Evolutionary conservation across 2,329 filamentous ascomycete genomes (phyloP), one percentile per base, ranked within the genome.

Genomic region (Monilinia polystroma): DNA sequence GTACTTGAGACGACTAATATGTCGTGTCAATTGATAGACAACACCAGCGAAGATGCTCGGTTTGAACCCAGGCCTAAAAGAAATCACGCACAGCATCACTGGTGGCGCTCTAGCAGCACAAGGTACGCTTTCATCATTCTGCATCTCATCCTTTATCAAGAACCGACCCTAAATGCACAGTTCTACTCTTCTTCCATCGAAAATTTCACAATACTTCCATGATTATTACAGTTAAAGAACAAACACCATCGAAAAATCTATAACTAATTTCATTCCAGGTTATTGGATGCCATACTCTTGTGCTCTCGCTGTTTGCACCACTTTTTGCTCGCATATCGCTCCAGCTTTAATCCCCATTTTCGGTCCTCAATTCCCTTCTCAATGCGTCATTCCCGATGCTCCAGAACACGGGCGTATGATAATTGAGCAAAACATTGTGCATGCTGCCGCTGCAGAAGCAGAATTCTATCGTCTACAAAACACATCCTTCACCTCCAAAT

Each of bases 251-350:
- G 26, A 14, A 38, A 35, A 26, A 11, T 12, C 7, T 8, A 20
- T 51, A n/a, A 38, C 58, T 62, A 23, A 62, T 51, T 26, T 2
- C 2, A 35, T n/a, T 51, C 35, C 68, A 96, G 93, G 95, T 45
- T 99, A 98, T 78, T 99, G 95, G 95, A 92, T 98, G 85, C 94
- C 94, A 2, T 98, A 89, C 74, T 81, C 86, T 51, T 96, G 93
- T 72, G 95, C 95, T 57, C 90, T 86, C 78, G 93, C 92, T 14
- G 82, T 99, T 63, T 96, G 93, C 74, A 86, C 91, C 4, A 97
- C 91, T 0, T 98, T 98, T 77, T 98, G 94, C 79, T 87, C 89
- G 76, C 81, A 85, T 47, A 96, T 99, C 69, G 89, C 94, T 18
- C 89, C 89, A 67, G 93, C 91, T 0, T 80, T 99, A 65, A 95